Conservation (phyloP, 768 basidiomycete species). For the Roridomyces roridus region DNA sequence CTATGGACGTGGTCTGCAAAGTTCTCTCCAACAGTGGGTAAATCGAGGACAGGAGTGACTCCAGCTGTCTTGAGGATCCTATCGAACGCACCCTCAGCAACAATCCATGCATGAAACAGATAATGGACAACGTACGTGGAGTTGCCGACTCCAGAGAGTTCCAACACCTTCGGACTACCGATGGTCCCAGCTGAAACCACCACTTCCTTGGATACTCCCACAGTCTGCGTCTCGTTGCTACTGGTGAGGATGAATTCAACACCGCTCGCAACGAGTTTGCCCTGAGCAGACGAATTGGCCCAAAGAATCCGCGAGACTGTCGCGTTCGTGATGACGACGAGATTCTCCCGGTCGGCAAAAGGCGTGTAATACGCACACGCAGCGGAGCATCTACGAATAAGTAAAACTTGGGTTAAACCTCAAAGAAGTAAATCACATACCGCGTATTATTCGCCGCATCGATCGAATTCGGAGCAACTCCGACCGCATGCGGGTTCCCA, state of each 20-base stretch:
- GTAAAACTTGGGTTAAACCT: not conserved
- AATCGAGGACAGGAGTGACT: conserved; percentile 44
- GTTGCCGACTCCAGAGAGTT: conserved; percentile 41
- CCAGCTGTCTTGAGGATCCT: conserved; percentile 51
- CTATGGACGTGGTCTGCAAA: conserved; percentile 43
- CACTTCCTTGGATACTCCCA: conserved; percentile 58
- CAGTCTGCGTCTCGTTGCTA: conserved; percentile 35
- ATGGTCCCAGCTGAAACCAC: conserved; percentile 52
- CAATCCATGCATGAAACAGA: not conserved
- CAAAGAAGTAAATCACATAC: conserved; percentile 9
- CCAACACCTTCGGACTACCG: conserved; percentile 45
- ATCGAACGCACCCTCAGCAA: too few relatives aligned
- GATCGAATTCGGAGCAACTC: conserved; percentile 36
- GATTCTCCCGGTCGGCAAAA: conserved; percentile 45
- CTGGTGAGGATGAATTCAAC: conserved; percentile 54
- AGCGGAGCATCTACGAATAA: conserved; percentile 30
- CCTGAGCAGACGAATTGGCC: conserved; percentile 21
- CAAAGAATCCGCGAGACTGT: conserved; percentile 60
- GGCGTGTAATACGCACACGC: conserved; percentile 39
- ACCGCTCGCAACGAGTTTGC: conserved; percentile 46
- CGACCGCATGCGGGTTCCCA: conserved; percentile 35
- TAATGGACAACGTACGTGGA: conserved; percentile 34
- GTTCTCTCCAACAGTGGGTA: conserved; percentile 57
- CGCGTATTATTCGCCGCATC: conserved; percentile 39
- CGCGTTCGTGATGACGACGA: conserved; percentile 59